Evolutionary conservation across 768 basidiomycete species (phyloP).

Genomic region (Pleurotus citrinopileatus): DNA sequence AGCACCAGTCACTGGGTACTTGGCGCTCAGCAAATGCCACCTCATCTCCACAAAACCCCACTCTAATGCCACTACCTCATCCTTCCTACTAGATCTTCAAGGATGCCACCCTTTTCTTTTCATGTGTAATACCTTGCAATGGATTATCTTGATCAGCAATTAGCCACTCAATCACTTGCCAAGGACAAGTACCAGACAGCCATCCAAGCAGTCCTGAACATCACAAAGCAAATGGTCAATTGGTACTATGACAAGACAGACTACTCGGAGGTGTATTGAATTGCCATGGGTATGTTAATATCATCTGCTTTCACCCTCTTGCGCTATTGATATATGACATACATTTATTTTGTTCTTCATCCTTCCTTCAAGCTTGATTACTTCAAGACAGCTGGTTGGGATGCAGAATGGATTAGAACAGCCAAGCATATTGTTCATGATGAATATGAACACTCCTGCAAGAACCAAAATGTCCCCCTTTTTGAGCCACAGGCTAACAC

Average conservation of each 20-base stretch:
- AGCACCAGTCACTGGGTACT: too few species aligned
- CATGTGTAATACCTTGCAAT: constrained; percentile 27
- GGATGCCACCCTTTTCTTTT: constrained; percentile 15
- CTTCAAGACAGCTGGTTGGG: constrained; percentile 22
- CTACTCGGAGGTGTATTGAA: constrained; percentile 25
- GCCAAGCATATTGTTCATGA: constrained; percentile 17
- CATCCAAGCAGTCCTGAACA: constrained; percentile 20
- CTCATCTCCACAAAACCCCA: too few species aligned
- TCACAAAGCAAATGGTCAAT: constrained; percentile 28
- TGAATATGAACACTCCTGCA: constrained; percentile 13
- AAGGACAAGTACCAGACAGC: constrained; percentile 9
- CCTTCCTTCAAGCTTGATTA: constrained; percentile 28
- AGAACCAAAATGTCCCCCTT: not conserved
- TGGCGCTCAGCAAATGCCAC: too few species aligned
- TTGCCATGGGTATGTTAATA: constrained; percentile 33
- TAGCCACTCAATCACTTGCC: not conserved
- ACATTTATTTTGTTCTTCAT: constrained; percentile 20
- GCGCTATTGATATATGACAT: not conserved
- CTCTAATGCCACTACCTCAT: not conserved
- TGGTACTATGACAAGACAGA: constrained; percentile 30
- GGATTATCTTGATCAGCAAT: constrained; percentile 18
- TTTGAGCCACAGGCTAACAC: not conserved
- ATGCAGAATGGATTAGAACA: constrained; percentile 21
- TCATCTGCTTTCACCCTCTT: not conserved
- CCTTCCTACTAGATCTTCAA: constrained; percentile 3